phyloP scores from a whole-genome alignment of 805 yeast genomes.

The Saccharomyces eubayanus region DNA sequence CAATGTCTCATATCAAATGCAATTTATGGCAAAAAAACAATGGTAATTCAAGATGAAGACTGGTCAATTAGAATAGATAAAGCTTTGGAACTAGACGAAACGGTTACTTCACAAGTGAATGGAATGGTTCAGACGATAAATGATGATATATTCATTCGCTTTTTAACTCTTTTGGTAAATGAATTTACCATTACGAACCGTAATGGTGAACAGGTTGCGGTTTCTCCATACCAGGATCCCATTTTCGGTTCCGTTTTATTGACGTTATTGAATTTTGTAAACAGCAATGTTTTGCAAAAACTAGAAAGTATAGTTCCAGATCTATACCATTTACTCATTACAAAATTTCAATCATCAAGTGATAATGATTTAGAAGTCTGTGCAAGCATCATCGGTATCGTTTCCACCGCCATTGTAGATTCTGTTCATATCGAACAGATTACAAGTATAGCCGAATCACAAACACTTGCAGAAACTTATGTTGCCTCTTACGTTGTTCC shows the following conservation, averaged over 20 bases:
- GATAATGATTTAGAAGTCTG: constrained; percentile 30
- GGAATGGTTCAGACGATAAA: constrained; percentile 16
- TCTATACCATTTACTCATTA: constrained; percentile 20
- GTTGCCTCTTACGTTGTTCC: constrained; percentile 19
- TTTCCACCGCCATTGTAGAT: constrained; percentile 22
- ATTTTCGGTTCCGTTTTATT: constrained; percentile 33
- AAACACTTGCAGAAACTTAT: constrained; percentile 1
- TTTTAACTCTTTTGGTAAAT: constrained; percentile 32
- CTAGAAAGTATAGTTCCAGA: constrained; percentile 13
- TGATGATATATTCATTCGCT: constrained; percentile 18
- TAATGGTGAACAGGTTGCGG: constrained; percentile 8
- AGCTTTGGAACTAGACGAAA: constrained; percentile 54
- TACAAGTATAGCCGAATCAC: neutral
- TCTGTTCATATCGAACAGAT: constrained; percentile 5
- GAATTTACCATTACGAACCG: constrained; percentile 25
- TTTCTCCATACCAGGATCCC: constrained; percentile 20
- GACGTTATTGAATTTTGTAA: constrained; percentile 19
- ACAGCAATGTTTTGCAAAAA: neutral
- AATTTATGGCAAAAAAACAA: constrained; percentile 41
- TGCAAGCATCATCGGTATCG: constrained; percentile 41
- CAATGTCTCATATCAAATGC: constrained; percentile 62
- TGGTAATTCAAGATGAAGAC: constrained; percentile 58
- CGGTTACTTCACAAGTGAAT: constrained; percentile 32
- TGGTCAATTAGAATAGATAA: constrained; percentile 66
- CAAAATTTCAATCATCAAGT: constrained; percentile 2